Evolutionary conservation across 108 stramenopile genomes (phyloP).

Genomic region (Aurantiochytrium sp.): DNA sequence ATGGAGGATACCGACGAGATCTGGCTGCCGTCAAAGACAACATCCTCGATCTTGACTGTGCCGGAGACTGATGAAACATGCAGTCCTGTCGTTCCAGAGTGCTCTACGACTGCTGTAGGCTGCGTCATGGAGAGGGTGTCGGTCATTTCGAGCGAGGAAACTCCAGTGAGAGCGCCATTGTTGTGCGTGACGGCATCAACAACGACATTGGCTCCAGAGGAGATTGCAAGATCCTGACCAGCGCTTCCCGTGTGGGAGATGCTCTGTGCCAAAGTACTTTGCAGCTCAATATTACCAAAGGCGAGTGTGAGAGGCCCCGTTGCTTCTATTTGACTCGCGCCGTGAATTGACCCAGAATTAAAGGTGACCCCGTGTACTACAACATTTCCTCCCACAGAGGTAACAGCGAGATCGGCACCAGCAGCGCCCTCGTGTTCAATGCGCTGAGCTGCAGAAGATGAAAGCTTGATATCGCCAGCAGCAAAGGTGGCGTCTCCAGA

Average conservation of each 20-base stretch:
- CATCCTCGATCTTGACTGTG: not conserved
- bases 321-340: no score
- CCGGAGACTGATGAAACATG: not conserved
- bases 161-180: not conserved
- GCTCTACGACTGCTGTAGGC: not conserved
- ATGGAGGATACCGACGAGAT: not conserved
- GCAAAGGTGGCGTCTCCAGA: not conserved
- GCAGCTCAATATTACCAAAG: not conserved
- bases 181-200: not conserved
- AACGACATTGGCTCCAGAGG: not conserved
- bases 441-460: no score
- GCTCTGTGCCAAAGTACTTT: no score
- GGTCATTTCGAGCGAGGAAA: not conserved
- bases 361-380: no score
- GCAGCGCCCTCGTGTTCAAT: no score
- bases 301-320: not conserved
- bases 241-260: not conserved
- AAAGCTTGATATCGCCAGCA: not conserved
- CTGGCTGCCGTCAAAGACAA: not conserved
- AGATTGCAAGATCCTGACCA: not conserved
- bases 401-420: no score
- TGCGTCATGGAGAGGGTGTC: not conserved
- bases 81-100: not conserved
- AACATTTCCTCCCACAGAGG: no score
- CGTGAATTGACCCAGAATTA: no score